Conservation (phyloP, 2,329 filamentous ascomycete genomes). For the Pezicula radicicola region DNA sequence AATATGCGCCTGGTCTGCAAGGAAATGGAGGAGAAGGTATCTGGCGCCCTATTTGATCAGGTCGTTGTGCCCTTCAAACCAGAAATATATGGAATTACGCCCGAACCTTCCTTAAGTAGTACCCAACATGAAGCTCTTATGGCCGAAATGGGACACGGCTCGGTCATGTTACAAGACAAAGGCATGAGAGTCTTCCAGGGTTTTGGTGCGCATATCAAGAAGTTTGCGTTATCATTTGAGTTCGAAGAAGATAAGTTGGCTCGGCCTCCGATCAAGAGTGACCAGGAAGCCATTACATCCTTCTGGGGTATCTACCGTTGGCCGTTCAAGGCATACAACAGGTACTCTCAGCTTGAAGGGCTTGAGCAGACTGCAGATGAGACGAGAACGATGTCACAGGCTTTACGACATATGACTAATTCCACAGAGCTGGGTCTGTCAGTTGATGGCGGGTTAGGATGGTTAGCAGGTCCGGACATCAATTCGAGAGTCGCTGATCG, state of each 20-base stretch:
- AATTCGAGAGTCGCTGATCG: conserved; percentile 41
- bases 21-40: conserved; percentile 57
- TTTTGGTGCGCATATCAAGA: conserved; percentile 57
- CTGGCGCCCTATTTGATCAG: conserved; percentile 55
- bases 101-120: conserved; percentile 19
- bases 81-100: conserved; percentile 56
- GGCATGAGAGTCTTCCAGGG: conserved; percentile 60
- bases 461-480: conserved; percentile 59
- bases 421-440: conserved; percentile 64
- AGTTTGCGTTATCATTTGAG: conserved; percentile 67
- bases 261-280: conserved; percentile 52
- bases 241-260: conserved; percentile 51
- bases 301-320: conserved; percentile 67
- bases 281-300: conserved; percentile 49
- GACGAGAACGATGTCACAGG: conserved; percentile 55
- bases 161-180: conserved; percentile 33
- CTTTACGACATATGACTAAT: conserved; percentile 52
- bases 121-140: neutral
- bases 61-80: conserved; percentile 65
- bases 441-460: conserved; percentile 65
- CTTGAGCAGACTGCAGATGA: conserved; percentile 64
- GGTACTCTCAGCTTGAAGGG: conserved; percentile 55
- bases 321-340: conserved; percentile 56
- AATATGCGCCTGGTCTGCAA: conserved; percentile 57
- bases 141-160: conserved; percentile 11